Evolutionary conservation across 2,329 filamentous ascomycete genomes (phyloP).

Genomic region (Talaromyces sp.): DNA sequence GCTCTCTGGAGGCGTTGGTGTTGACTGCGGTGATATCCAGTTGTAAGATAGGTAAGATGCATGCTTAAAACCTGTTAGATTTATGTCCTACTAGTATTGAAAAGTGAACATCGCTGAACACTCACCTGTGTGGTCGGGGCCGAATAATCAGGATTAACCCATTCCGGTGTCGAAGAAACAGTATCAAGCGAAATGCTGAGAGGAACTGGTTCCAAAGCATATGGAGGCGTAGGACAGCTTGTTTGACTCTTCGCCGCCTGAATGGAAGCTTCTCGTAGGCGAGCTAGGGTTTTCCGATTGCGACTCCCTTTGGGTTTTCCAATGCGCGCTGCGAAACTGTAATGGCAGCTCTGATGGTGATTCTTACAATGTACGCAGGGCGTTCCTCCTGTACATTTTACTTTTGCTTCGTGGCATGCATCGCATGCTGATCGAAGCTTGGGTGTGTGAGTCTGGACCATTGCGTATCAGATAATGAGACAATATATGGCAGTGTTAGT

Average conservation of each 20-base stretch:
- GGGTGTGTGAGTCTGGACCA: constrained; percentile 12
- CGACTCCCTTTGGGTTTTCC: constrained; percentile 15
- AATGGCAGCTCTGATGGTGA: constrained; percentile 11
- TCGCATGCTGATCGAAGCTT: constrained; percentile 17
- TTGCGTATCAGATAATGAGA: background rate
- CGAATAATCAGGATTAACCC: constrained; percentile 5
- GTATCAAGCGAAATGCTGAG: constrained; percentile 1
- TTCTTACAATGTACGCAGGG: constrained; percentile 15
- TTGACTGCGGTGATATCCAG: constrained; percentile 6
- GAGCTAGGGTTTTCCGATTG: constrained; percentile 15
- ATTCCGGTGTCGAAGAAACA: background rate
- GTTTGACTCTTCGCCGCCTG: background rate
- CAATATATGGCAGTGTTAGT: background rate
- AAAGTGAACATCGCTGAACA: background rate
- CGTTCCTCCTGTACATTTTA: constrained; percentile 13
- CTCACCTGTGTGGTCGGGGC: background rate
- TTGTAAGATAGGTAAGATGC: background rate
- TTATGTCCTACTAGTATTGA: background rate
- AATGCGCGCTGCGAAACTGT: constrained; percentile 15
- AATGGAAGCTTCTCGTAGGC: constrained; percentile 10
- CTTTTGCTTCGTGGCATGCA: constrained; percentile 15
- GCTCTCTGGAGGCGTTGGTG: constrained; percentile 10
- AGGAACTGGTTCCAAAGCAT: background rate
- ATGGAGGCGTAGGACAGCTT: background rate
- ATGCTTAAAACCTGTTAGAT: background rate